Percentiles rank a stretch among this genome's conserved stretches.
phyloP scores from a whole-genome alignment of 345 rosid species.

The Citrus unshiu region DNA sequence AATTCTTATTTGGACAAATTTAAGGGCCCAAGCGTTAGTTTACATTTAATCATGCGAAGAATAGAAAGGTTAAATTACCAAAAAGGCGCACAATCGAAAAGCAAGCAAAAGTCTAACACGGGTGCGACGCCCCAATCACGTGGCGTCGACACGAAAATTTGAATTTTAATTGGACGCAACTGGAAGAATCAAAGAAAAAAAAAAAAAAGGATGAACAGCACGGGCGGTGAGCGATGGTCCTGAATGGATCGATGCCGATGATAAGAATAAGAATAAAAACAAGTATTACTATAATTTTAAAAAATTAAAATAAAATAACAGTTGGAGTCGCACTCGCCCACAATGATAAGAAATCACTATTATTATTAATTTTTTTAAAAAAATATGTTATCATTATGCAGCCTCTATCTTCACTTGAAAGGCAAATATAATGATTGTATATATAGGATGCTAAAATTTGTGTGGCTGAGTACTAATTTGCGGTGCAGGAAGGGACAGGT shows the following conservation, averaged over 20 bases:
- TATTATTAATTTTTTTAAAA: no score
- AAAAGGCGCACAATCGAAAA: slow-evolving; percentile 1
- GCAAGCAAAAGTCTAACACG: not conserved
- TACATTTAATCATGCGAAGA: not conserved
- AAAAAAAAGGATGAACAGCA: not conserved
- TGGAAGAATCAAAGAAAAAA: not conserved
- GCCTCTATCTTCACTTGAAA: not conserved
- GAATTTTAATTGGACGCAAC: not conserved
- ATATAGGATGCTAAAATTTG: not conserved
- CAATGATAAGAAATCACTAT: not conserved
- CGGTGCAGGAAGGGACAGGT: slow-evolving; percentile 31
- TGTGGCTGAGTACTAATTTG: slow-evolving; percentile 37
- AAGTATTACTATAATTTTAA: not conserved
- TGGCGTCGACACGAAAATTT: slow-evolving; percentile 6
- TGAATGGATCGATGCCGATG: not conserved
- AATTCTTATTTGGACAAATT: not conserved
- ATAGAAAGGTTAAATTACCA: not conserved
- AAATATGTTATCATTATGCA: not conserved
- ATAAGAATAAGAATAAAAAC: not conserved
- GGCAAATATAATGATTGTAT: not conserved
- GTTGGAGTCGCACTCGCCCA: not conserved
- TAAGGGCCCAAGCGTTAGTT: not conserved
- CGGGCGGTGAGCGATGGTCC: not conserved
- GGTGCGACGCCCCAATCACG: slow-evolving; percentile 1
- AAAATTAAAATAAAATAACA: not conserved